Percentiles rank a stretch among this genome's conserved stretches.
phyloP scores from a whole-genome alignment of 1,284 basidiomycete genomes.

The Ustilago bromivora region DNA sequence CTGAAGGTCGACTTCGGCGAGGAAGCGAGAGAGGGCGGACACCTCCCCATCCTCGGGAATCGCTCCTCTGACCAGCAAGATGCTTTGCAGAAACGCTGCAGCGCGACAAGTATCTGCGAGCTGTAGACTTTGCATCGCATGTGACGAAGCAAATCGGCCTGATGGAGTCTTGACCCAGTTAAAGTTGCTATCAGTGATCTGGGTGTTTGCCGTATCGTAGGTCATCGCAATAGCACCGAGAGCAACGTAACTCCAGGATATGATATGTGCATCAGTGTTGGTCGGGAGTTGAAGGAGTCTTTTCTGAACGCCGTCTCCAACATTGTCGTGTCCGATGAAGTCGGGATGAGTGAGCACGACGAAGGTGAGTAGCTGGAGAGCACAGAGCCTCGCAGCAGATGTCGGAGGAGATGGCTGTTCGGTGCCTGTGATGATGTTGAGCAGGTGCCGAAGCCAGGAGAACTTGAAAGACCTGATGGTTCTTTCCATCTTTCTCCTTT shows the following conservation, averaged over 20 bases:
- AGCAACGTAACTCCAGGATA: conserved; percentile 28
- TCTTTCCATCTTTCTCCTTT: conserved; percentile 13
- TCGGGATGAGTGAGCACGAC: conserved; percentile 14
- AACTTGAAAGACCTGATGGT: not conserved
- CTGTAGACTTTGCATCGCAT: conserved; percentile 26
- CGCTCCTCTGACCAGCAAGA: conserved; percentile 9
- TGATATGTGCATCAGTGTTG: conserved; percentile 14
- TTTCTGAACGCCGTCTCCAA: not conserved
- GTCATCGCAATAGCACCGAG: conserved; percentile 10
- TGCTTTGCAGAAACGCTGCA: conserved; percentile 28
- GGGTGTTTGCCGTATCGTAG: not conserved
- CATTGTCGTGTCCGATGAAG: conserved; percentile 5
- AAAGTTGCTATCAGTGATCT: not conserved
- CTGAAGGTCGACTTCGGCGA: conserved; percentile 45
- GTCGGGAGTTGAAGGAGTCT: conserved; percentile 9
- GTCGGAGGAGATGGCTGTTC: not conserved
- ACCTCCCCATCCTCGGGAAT: conserved; percentile 11
- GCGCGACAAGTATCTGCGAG: conserved; percentile 24
- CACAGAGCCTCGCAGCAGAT: conserved; percentile 12
- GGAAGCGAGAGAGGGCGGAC: conserved; percentile 23
- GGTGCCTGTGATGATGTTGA: conserved; percentile 4
- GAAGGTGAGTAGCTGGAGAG: conserved; percentile 32
- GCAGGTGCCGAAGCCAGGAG: not conserved
- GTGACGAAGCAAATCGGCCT: not conserved
- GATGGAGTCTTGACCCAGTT: not conserved